Evolutionary conservation across 345 rosid genomes (phyloP), one percentile per base, ranked within the genome.

Genomic region (Eutrema heterophyllum): DNA sequence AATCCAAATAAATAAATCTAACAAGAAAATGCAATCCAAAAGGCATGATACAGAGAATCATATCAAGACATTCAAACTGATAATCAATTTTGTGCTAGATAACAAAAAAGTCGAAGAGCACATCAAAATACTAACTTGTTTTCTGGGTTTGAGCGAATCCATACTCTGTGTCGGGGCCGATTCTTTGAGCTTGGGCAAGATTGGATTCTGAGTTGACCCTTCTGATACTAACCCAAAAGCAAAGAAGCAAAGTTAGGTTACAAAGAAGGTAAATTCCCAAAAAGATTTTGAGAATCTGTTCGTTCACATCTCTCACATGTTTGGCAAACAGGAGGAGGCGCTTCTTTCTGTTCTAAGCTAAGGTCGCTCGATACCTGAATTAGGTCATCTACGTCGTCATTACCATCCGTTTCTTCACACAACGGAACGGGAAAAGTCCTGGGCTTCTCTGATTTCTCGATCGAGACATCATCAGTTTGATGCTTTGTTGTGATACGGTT

Each of bases 361-460:
- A 61, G 80, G 45, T 70, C 33, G 70, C 49, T 60, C 2, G 81
- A 73, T 36, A 70, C 78, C 46, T 72, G 73, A 21, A 62, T 79
- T 53, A 72, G 76, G 58, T 79, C 84, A 53, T 57, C 76, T 7
- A 83, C 75, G n/a, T 55, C 72, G 7, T 35, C 43, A 33, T 70
- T 75, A 67, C 78, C 70, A 69, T 89, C 85, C 0, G 58, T 69
- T 64, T 82, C 88, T 60, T 85, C 89, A 52, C 90, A 79, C 66
- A 87, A 82, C 11, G 91, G 88, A 62, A 87, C 90, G 10, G 98
- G 94, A 56, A 86, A 88, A 64, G 84, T 84, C 71, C 85, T 79
- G 38, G 48, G 79, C 52, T 84, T 88, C 59, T 82, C 83, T 49
- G 78, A 7, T 75, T 83, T 87, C 79, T 85, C 88, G 39, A 60